Evolutionary conservation across 1,284 basidiomycete genomes (phyloP).

Genomic region (Cutaneotrichosporon cyanovorans): DNA sequence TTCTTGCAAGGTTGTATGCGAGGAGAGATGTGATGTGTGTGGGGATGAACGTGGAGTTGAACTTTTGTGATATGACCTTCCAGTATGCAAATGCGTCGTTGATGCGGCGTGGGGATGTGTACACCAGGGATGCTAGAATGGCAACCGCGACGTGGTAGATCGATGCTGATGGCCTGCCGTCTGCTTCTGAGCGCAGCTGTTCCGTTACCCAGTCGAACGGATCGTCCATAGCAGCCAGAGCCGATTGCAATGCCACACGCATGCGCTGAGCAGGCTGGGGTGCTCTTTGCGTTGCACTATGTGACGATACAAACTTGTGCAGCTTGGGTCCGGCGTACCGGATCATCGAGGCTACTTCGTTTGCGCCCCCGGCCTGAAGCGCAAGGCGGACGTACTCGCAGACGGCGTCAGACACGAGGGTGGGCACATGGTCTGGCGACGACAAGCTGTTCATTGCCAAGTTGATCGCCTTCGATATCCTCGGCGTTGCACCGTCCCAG

Average conservation of each 20-base stretch:
- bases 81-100: constrained; percentile 6
- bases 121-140: background rate
- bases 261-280: background rate
- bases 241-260: background rate
- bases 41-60: constrained; percentile 9
- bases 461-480: background rate
- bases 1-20: constrained; percentile 1
- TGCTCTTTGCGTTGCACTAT: background rate
- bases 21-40: constrained; percentile 3
- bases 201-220: constrained; percentile 4
- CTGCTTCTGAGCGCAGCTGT: background rate
- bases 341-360: constrained; percentile 4
- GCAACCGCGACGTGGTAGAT: constrained; percentile 5
- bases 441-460: constrained; percentile 1
- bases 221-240: constrained; percentile 2
- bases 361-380: background rate
- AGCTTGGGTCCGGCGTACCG: background rate
- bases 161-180: background rate
- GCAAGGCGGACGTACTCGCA: constrained; percentile 4
- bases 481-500: background rate
- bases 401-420: too few species aligned
- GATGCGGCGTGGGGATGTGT: background rate
- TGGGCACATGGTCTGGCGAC: background rate
- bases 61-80: constrained; percentile 6
- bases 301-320: constrained; percentile 6